Base-by-base conservation (phyloP, 208 protist species). In the Naegleria fowleri region DNA sequence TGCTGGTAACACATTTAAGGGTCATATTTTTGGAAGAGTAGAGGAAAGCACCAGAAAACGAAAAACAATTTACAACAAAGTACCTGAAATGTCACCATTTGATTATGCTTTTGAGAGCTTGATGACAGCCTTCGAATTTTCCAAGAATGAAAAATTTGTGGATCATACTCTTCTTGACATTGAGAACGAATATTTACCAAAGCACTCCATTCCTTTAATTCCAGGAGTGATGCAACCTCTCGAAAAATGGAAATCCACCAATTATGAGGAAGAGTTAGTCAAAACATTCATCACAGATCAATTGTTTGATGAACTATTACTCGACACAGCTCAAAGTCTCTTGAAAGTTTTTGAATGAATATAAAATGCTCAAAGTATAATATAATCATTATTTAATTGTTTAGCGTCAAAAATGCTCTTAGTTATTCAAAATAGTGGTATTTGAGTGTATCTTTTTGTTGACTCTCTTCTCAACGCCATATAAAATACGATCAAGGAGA, bases 401-500 rank as follows among this genome's bases (percentile, higher is more conserved):
- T n/a, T n/a, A n/a, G n/a, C n/a, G n/a, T 48, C 43, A 48, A 48
- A 48, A 48, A 48, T 48, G 1, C 43, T 48, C 43, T 48, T 48
- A 48, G 43, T 48, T 48, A 48, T 67, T 67, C 55, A 67, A 67
- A 67, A 67, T 15, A 29, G 55, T 67, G 55, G 55, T 29, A 7
- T 48, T 48, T 67, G 55, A 67, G 11, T 67, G 55, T 29, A 15
- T 29, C 11, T 67, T 67, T 67, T 29, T 67, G 22, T 67, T 67
- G 19, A 67, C 22, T 29, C 22, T 67, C 55, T 67, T 67, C 22
- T 67, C 55, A 67, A 67, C 55, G 19, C 55, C 55, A 67, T 67
- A 88, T 5, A 88, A 25, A 29, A 88, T 25, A 9, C 13, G 19
- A 86, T 98, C 96, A 0, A 97, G 86, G 25, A 97, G 83, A 11